Percentiles rank a stretch among this genome's conserved stretches.
These are phyloP conservation scores for Medicago truncatula DNA, from an alignment of 306 rosid species.

Conservation along the genomic window MtrunA17r5.0-ANR NC_053044.1:6119001-6119500, in stretches of 20 bases:
- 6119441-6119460: slow-evolving; percentile 48
- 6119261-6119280: slow-evolving; percentile 2
- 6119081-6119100: neutral
- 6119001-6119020: neutral
- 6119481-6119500: neutral
- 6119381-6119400: slow-evolving; percentile 36
- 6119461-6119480: neutral
- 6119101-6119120: neutral
- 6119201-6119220: neutral
- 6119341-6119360: slow-evolving; percentile 19
- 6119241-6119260: neutral
- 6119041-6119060: neutral
- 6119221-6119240: too few relatives aligned
- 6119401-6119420: slow-evolving; percentile 31
- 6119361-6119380: slow-evolving; percentile 33
- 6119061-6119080: neutral
- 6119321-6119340: slow-evolving; percentile 37
- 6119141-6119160: neutral
- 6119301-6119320: slow-evolving; percentile 14
- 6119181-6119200: neutral
- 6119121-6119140: neutral
- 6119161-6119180: neutral
- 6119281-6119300: slow-evolving; percentile 30
- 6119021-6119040: neutral
- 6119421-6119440: neutral